phyloP scores from a whole-genome alignment of 2,329 filamentous ascomycete species.

The Ophiostoma himal-ulmi region DNA sequence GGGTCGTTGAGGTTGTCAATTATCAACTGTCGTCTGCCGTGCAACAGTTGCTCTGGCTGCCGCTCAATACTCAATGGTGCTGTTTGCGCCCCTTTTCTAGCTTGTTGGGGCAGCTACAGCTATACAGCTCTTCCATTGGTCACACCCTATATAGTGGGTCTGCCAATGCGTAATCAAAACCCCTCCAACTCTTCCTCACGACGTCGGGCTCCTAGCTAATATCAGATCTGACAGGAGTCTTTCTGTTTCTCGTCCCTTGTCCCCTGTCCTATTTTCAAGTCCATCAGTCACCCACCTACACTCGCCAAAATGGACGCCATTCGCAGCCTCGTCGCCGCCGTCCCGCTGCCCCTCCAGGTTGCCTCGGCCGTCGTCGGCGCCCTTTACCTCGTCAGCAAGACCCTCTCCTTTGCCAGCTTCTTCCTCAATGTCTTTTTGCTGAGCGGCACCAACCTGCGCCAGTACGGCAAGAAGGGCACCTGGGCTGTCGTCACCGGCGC shows the following conservation, averaged over 20 bases:
- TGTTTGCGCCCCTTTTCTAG: background rate
- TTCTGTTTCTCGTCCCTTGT: background rate
- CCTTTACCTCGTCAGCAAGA: constrained; percentile 51
- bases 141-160: background rate
- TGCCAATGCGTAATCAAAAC: background rate
- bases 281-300: background rate
- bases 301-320: constrained; percentile 32
- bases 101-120: constrained; percentile 3
- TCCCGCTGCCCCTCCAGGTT: constrained; percentile 44
- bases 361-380: constrained; percentile 51
- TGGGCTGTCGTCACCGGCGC: constrained; percentile 95
- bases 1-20: background rate
- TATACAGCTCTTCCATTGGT: constrained; percentile 9
- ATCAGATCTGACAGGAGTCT: background rate
- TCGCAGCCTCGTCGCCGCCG: constrained; percentile 32
- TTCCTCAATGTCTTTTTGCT: constrained; percentile 64
- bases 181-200: background rate
- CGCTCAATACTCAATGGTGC: background rate
- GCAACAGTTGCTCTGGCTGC: background rate
- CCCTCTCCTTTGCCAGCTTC: constrained; percentile 55
- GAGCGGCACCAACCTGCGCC: constrained; percentile 62
- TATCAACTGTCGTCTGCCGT: background rate
- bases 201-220: background rate
- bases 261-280: background rate
- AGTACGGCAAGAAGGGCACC: constrained; percentile 83